Evolutionary conservation across 805 yeast genomes (phyloP).

Genomic region (Ogataea pignaliae): DNA sequence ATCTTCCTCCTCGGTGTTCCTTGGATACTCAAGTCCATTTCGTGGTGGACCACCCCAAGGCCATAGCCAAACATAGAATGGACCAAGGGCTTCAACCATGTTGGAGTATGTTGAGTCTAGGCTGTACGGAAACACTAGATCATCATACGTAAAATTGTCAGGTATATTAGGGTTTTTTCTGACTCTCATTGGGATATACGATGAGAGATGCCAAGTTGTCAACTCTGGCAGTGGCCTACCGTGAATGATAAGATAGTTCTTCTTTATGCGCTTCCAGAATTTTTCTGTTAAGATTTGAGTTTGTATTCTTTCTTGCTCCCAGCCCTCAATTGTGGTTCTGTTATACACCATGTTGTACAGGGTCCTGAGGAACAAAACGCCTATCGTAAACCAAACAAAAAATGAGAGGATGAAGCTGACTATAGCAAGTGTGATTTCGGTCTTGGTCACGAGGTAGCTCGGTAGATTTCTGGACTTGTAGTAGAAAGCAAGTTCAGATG

Average conservation of each 20-base stretch:
- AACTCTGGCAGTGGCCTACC: constrained; percentile 36
- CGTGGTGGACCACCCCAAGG: constrained; percentile 68
- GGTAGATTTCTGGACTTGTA: constrained; percentile 52
- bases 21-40: constrained; percentile 54
- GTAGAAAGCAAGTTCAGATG: constrained; percentile 35
- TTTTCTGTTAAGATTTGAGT: constrained; percentile 53
- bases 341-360: constrained; percentile 55
- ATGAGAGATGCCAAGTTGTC: constrained; percentile 38
- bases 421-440: constrained; percentile 52
- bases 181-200: neutral
- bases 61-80: constrained; percentile 57
- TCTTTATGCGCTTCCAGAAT: constrained; percentile 46
- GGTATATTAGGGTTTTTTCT: constrained; percentile 19
- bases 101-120: constrained; percentile 53
- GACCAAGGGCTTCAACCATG: constrained; percentile 52
- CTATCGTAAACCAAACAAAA: constrained; percentile 59
- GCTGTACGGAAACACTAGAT: constrained; percentile 82
- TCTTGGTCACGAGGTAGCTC: constrained; percentile 45
- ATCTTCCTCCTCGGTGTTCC: constrained; percentile 54
- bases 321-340: constrained; percentile 82
- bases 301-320: constrained; percentile 87
- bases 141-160: constrained; percentile 48
- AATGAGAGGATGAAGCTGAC: constrained; percentile 49
- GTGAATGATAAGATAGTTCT: constrained; percentile 40
- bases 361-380: constrained; percentile 58